These are phyloP conservation scores for Eutrema japonicum DNA, from an alignment of 345 rosid genomes.

Conservation along the genomic window DNA sequence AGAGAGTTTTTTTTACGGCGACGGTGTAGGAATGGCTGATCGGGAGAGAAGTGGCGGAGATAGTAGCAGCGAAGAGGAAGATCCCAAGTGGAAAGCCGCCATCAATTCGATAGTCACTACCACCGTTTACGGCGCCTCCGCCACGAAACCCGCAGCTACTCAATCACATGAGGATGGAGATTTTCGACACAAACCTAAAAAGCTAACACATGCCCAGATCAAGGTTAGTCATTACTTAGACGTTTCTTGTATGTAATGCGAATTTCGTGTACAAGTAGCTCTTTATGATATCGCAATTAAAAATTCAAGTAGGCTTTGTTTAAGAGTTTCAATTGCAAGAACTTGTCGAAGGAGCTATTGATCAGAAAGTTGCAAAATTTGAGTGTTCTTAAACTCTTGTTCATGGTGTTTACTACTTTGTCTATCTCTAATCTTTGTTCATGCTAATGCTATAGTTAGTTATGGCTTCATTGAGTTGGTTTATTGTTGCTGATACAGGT, in stretches of 20 bases:
- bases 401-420: background rate
- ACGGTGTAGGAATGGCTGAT: slow-evolving; percentile 41
- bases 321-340: background rate
- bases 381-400: background rate
- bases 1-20: background rate
- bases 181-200: slow-evolving; percentile 50
- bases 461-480: background rate
- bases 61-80: slow-evolving; percentile 71
- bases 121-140: slow-evolving; percentile 50
- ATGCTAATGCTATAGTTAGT: background rate
- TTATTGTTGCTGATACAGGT: slow-evolving; percentile 55
- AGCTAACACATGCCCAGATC: slow-evolving; percentile 72
- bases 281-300: background rate
- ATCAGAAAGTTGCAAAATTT: background rate
- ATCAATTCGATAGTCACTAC: slow-evolving; percentile 68
- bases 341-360: background rate
- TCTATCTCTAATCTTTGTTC: slow-evolving; percentile 8
- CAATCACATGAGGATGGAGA: slow-evolving; percentile 41
- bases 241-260: background rate
- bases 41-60: slow-evolving; percentile 32
- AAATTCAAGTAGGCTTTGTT: background rate
- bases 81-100: slow-evolving; percentile 78
- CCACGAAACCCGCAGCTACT: slow-evolving; percentile 35
- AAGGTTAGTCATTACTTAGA: slow-evolving; percentile 51
- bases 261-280: slow-evolving; percentile 3